Base-by-base conservation (phyloP, 768 basidiomycete species). In the Rhizopogon sp. region DNA sequence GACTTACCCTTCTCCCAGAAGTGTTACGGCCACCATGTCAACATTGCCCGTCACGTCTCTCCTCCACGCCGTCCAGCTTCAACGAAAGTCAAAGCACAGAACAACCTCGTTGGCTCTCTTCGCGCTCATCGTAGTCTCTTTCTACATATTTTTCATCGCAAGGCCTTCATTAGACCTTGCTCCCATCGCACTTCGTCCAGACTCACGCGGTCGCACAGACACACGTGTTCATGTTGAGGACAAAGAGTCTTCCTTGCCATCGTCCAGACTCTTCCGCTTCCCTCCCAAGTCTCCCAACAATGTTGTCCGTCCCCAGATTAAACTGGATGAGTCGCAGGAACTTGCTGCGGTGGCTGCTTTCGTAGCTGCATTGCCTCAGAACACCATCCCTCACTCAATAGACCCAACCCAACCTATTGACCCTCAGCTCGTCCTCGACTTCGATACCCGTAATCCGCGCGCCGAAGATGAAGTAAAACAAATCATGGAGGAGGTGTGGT, bases 381-480 rank as follows among this genome's bases (percentile, higher is more conserved):
- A 92, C 68, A 76, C 85, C 54, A 82, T 93, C 54, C 89, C 91
- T 1, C 65, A 72, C 0, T 73, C 74, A 6, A 78, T 90, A 43
- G 81, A 92, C 62, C 86, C 90, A 0, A 61, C 75, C 10, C 59
- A 61, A 10, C 81, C 88, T 7, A 82, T 92, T 55, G 90, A 93
- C 66, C 88, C 91, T 3, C 81, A 90, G 62, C 80, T 92, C 54
- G 79, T 93, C 5, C 78, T 93, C 41, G 90, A 89, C 62, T 93
- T 93, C 65, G 89, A 93, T 65, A 87, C 87, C 0, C 80, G 83
- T n/a, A 74, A 80, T 42, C 71, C 79, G 2, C 76, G 78, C 13
- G 88, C 88, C 1, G 61, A 64, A 17, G 78, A 82, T 35, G 88
- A 91, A 66, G 72, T 91, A 33, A 66, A 70, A 35, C 72, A 74